A percentile compares a stretch with the other conserved stretches of the same genome.
phyloP scores from a whole-genome alignment of 306 rosid species.

The Trifolium pratense region DNA sequence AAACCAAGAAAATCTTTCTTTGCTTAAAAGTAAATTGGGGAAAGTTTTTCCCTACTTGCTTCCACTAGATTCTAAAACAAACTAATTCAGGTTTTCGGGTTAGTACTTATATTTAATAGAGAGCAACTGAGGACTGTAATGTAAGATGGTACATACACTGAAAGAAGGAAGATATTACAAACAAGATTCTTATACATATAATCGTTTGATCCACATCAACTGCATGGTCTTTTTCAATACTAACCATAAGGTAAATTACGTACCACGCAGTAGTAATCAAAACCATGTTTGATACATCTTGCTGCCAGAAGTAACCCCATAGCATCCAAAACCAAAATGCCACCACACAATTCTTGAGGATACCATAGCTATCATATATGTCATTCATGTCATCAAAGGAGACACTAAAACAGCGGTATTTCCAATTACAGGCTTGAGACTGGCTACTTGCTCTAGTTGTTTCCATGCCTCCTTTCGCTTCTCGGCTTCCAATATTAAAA shows the following conservation, averaged over 20 bases:
- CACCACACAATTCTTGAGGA: slow-evolving; percentile 31
- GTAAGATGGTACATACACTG: slow-evolving; percentile 13
- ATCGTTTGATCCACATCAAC: slow-evolving; percentile 46
- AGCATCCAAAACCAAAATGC: slow-evolving; percentile 31
- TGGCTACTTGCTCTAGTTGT: slow-evolving; percentile 73
- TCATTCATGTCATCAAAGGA: slow-evolving; percentile 55
- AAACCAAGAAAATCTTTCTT: not conserved
- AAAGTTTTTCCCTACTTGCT: not conserved
- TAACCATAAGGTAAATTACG: slow-evolving; percentile 29
- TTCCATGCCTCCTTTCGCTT: slow-evolving; percentile 89
- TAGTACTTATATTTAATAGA: slow-evolving; percentile 17
- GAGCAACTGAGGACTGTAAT: slow-evolving; percentile 12
- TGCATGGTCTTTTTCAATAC: slow-evolving; percentile 48
- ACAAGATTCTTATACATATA: slow-evolving; percentile 48
- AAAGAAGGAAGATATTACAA: slow-evolving; percentile 28
- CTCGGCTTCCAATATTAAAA: slow-evolving; percentile 51
- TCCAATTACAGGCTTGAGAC: slow-evolving; percentile 75
- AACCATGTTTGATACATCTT: slow-evolving; percentile 45
- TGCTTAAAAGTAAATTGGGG: not conserved
- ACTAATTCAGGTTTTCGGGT: not conserved
- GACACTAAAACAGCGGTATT: slow-evolving; percentile 84
- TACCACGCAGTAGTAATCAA: slow-evolving; percentile 43
- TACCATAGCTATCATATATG: slow-evolving; percentile 50
- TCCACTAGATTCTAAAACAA: not conserved
- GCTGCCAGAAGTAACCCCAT: slow-evolving; percentile 53